Conservation (phyloP, 2,329 filamentous ascomycete genomes). For the Cordyceps pruinosa region DNA sequence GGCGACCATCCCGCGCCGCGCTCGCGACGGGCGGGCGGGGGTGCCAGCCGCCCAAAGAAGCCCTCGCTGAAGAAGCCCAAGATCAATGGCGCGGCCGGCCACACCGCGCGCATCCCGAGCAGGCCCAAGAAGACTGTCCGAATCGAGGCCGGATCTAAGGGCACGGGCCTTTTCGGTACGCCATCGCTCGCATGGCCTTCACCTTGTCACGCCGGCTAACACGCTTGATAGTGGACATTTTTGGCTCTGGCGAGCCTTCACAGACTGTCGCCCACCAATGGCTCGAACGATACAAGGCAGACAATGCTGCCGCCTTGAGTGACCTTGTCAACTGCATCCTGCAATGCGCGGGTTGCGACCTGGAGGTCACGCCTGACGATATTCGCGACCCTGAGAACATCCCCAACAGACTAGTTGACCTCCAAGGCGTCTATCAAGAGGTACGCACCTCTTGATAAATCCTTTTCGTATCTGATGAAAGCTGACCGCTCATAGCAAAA, state of each 20-base stretch:
- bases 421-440: constrained; percentile 83
- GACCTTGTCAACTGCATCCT: constrained; percentile 62
- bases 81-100: constrained; percentile 42
- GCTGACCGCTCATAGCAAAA: constrained; percentile 45
- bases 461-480: neutral
- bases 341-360: constrained; percentile 70
- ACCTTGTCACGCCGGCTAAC: constrained; percentile 17
- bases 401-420: constrained; percentile 66
- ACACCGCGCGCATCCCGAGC: constrained; percentile 40
- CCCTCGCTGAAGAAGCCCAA: constrained; percentile 58
- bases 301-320: constrained; percentile 48
- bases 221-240: constrained; percentile 49
- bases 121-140: constrained; percentile 50
- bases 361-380: constrained; percentile 72
- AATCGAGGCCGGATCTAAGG: constrained; percentile 44
- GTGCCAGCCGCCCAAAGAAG: constrained; percentile 42
- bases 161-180: constrained; percentile 51
- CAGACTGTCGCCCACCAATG: constrained; percentile 54
- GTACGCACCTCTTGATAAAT: constrained; percentile 36
- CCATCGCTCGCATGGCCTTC: constrained; percentile 19
- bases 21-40: constrained; percentile 35
- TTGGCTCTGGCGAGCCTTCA: constrained; percentile 49
- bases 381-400: constrained; percentile 86
- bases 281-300: constrained; percentile 49
- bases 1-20: constrained; percentile 32